Conservation (phyloP, 2,329 filamentous ascomycete species). For the Sporothrix brasiliensis region DNA sequence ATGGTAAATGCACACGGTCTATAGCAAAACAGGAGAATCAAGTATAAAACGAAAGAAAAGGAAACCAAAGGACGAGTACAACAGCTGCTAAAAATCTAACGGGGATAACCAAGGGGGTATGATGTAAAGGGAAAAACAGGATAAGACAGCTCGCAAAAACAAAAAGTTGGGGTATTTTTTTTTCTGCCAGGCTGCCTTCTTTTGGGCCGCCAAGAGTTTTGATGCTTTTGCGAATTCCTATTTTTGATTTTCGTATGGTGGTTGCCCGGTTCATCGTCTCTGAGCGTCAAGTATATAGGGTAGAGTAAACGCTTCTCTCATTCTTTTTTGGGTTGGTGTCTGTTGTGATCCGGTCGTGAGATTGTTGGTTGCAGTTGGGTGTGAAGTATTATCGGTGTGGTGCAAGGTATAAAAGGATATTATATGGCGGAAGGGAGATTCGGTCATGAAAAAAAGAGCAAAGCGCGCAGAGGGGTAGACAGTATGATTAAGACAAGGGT, state of each 20-base stretch:
- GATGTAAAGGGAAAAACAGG: constrained; percentile 18
- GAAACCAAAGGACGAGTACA: background rate
- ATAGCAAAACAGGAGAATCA: constrained; percentile 11
- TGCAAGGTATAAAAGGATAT: background rate
- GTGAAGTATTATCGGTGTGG: constrained; percentile 18
- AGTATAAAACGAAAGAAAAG: background rate
- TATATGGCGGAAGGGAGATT: background rate
- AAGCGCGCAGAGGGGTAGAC: constrained; percentile 7
- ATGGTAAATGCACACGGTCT: constrained; percentile 17
- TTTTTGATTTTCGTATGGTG: constrained; percentile 19
- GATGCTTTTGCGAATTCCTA: background rate
- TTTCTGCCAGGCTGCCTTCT: background rate
- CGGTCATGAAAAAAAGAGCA: constrained; percentile 11
- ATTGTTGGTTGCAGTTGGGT: background rate
- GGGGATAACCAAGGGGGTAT: constrained; percentile 8
- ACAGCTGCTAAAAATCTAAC: background rate
- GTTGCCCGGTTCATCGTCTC: constrained; percentile 22
- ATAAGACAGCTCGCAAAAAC: constrained; percentile 9
- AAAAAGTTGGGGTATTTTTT: background rate
- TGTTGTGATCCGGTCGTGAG: constrained; percentile 21
- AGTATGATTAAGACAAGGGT: constrained; percentile 15
- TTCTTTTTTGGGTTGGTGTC: background rate
- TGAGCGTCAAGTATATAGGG: constrained; percentile 1
- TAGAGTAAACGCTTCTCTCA: constrained; percentile 6
- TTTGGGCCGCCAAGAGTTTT: background rate